These are phyloP conservation scores for Pythium dissimile DNA, from an alignment of 352 stramenopile genomes.

Conservation along the genomic window DNA sequence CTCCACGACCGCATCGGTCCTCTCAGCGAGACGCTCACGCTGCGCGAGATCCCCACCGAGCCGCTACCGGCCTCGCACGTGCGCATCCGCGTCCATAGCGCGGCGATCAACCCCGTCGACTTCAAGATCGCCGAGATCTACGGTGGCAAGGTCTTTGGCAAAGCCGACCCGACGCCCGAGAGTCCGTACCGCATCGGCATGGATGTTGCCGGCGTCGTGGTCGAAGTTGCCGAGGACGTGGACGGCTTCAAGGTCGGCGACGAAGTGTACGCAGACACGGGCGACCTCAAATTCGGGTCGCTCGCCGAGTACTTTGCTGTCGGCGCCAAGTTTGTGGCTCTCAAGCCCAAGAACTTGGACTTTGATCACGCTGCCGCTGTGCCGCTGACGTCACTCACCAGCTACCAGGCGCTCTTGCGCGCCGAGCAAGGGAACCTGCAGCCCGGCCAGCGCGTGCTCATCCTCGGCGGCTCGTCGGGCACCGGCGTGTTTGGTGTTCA, in stretches of 20 bases:
- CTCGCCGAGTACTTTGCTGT: slow-evolving; percentile 40
- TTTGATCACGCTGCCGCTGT: slow-evolving; percentile 39
- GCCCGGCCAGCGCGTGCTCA: slow-evolving; percentile 31
- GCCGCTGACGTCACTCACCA: slow-evolving; percentile 28
- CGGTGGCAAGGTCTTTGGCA: background rate
- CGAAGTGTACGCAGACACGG: slow-evolving; percentile 19
- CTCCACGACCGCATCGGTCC: background rate
- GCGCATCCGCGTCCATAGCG: slow-evolving; percentile 1
- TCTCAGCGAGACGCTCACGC: background rate
- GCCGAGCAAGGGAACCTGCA: slow-evolving; percentile 30
- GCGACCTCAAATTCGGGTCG: background rate
- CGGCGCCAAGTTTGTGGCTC: slow-evolving; percentile 27
- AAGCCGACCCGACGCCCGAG: too few relatives aligned
- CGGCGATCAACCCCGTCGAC: slow-evolving; percentile 2
- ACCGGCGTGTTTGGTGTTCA: slow-evolving; percentile 41
- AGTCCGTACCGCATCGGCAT: too few relatives aligned
- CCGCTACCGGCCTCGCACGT: background rate
- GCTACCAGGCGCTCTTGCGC: slow-evolving; percentile 27
- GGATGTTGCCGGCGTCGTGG: background rate
- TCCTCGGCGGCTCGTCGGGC: slow-evolving; percentile 36
- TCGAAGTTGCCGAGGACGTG: background rate
- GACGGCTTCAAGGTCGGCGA: slow-evolving; percentile 1
- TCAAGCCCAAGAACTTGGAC: slow-evolving; percentile 35
- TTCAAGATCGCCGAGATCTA: background rate
- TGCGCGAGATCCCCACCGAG: background rate